Percentiles rank a stretch among this genome's conserved stretches.
These are phyloP conservation scores for Amylostereum chailletii DNA, from an alignment of 1,284 basidiomycete genomes.

Conservation along the genomic window DNA sequence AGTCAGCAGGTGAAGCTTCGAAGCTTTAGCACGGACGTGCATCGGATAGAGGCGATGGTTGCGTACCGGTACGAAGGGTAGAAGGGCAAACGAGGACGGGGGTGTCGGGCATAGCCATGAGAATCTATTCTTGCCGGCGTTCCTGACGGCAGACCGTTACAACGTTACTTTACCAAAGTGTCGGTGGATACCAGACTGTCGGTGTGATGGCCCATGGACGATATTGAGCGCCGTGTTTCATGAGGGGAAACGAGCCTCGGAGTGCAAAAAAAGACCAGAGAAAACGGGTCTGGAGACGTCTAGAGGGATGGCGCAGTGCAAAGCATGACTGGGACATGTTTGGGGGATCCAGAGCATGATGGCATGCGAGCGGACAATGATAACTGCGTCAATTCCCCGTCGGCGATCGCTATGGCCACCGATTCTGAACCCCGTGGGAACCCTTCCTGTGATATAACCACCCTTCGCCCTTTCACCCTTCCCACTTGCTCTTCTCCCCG, in stretches of 20 bases:
- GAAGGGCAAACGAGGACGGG: constrained; percentile 1
- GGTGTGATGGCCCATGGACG: too few species aligned
- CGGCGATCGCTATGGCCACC: constrained; percentile 5
- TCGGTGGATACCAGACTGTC: too few species aligned
- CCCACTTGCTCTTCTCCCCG: constrained; percentile 13
- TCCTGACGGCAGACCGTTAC: too few species aligned
- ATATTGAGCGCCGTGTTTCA: too few species aligned
- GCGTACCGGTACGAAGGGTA: constrained; percentile 71
- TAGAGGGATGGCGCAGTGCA: constrained; percentile 4
- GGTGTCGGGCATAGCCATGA: too few species aligned
- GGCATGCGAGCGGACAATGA: too few species aligned
- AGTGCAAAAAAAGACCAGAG: too few species aligned
- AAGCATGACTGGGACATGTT: background rate
- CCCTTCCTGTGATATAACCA: background rate
- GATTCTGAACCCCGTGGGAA: background rate
- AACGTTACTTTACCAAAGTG: too few species aligned
- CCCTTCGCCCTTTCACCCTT: constrained; percentile 9
- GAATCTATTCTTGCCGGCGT: too few species aligned
- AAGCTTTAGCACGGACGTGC: constrained; percentile 86
- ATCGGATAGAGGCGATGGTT: constrained; percentile 86
- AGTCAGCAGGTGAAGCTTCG: constrained; percentile 93
- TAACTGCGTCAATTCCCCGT: too few species aligned
- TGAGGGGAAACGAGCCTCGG: too few species aligned
- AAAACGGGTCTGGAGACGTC: constrained; percentile 8
- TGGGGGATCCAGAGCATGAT: too few species aligned